Evolutionary conservation across 208 protist species (phyloP).

Genomic region (Angomonas ambiguus): DNA sequence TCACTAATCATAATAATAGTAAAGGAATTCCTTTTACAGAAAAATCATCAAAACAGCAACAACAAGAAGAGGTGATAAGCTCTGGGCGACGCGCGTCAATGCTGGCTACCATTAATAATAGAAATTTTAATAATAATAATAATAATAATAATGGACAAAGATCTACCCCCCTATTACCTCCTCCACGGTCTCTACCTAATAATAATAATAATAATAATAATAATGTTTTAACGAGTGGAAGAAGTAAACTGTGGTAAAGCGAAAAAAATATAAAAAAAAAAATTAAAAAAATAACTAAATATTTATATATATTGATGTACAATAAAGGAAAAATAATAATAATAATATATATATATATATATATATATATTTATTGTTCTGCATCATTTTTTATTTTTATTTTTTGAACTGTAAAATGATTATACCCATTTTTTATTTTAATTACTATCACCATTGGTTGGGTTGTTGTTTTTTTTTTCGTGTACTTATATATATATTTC

Average conservation of each 20-base stretch:
- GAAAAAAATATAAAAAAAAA: no score
- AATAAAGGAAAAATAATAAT: not conserved
- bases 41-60: not conserved
- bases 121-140: not conserved
- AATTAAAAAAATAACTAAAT: not conserved
- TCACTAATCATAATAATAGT: not conserved
- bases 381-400: not conserved
- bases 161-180: not conserved
- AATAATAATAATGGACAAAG: not conserved
- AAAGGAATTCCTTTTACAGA: not conserved
- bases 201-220: not conserved
- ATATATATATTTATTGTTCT: not conserved
- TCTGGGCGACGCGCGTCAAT: not conserved
- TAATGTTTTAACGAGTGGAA: not conserved
- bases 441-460: no score
- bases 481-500: not conserved
- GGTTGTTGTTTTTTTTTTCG: not conserved
- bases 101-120: not conserved
- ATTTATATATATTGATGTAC: not conserved
- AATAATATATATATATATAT: not conserved
- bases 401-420: no score
- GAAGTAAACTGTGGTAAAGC: not conserved
- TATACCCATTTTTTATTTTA: no score
- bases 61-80: not conserved
- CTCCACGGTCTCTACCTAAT: not conserved